phyloP scores from a whole-genome alignment of 768 basidiomycete species.

The Solioccasus polychromus region DNA sequence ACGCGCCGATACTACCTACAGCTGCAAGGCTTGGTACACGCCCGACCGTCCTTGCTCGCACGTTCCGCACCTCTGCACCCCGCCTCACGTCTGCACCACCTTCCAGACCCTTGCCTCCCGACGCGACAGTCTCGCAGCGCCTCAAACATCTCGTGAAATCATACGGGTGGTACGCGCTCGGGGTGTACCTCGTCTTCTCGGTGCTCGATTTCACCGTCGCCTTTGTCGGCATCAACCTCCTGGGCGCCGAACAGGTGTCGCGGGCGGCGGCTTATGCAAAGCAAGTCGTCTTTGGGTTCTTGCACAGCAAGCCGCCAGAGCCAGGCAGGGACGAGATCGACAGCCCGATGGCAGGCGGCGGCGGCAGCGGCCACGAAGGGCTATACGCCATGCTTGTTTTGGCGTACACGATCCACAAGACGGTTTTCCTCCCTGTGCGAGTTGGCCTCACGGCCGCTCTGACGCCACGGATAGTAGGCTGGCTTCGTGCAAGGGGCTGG shows the following conservation, averaged over 20 bases:
- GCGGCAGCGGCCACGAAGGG: constrained; percentile 56
- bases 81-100: constrained; percentile 40
- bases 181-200: constrained; percentile 76
- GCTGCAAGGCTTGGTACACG: constrained; percentile 36
- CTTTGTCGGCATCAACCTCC: constrained; percentile 78
- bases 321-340: constrained; percentile 68
- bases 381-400: constrained; percentile 90
- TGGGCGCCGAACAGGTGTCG: constrained; percentile 90
- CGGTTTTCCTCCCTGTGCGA: constrained; percentile 82
- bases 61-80: constrained; percentile 48
- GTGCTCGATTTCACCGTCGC: constrained; percentile 81
- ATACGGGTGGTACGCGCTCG: constrained; percentile 96
- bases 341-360: constrained; percentile 27
- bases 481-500: constrained; percentile 83
- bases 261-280: constrained; percentile 60
- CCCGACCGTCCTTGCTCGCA: constrained; percentile 32
- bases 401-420: constrained; percentile 97
- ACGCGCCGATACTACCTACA: constrained; percentile 50
- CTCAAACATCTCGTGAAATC: constrained; percentile 82
- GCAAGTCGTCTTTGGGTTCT: constrained; percentile 39
- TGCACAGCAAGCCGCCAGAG: constrained; percentile 57
- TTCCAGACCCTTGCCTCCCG: constrained; percentile 37
- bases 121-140: constrained; percentile 62
- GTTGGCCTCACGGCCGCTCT: constrained; percentile 85
- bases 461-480: constrained; percentile 83